These are phyloP conservation scores for Elongisporangium undulatum DNA, from an alignment of 352 stramenopile species.

Conservation along the genomic window DNA sequence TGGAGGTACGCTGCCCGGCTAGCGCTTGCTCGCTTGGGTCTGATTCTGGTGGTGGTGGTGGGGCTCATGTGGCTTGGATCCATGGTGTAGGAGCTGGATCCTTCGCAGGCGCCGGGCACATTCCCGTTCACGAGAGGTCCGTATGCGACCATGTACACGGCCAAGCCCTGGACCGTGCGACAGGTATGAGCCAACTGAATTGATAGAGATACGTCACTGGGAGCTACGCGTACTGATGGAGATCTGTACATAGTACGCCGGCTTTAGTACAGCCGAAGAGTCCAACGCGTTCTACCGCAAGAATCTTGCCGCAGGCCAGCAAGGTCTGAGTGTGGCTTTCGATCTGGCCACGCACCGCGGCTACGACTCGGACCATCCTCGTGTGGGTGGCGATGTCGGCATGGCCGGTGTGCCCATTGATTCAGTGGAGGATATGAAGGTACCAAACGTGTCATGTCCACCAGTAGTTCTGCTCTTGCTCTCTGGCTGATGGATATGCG, in stretches of 20 bases:
- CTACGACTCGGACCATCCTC: conserved; percentile 96
- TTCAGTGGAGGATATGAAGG: conserved; percentile 95
- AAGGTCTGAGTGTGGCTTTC: conserved; percentile 95
- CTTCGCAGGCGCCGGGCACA: conserved; percentile 72
- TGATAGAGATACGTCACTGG: too few species aligned
- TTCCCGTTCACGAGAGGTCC: conserved; percentile 93
- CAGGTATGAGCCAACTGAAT: conserved; percentile 37
- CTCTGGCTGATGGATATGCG: not conserved
- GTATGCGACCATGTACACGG: conserved; percentile 97
- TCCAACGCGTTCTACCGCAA: conserved; percentile 96
- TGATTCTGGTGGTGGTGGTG: not conserved
- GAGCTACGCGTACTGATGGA: conserved; percentile 7
- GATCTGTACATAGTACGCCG: conserved; percentile 88
- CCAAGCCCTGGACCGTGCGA: conserved; percentile 92
- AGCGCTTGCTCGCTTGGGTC: not conserved
- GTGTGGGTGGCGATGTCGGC: conserved; percentile 94
- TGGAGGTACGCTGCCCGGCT: conserved; percentile 29
- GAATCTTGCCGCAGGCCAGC: conserved; percentile 90
- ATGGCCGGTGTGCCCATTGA: conserved; percentile 97
- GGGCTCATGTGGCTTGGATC: not conserved
- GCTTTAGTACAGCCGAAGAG: conserved; percentile 96
- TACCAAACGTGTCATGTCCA: conserved; percentile 22
- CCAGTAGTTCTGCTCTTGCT: not conserved
- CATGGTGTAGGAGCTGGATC: conserved; percentile 29
- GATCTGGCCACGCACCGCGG: conserved; percentile 97